Conservation (phyloP, 164 flowering plant species). For the Macadamia tetraphylla region DNA sequence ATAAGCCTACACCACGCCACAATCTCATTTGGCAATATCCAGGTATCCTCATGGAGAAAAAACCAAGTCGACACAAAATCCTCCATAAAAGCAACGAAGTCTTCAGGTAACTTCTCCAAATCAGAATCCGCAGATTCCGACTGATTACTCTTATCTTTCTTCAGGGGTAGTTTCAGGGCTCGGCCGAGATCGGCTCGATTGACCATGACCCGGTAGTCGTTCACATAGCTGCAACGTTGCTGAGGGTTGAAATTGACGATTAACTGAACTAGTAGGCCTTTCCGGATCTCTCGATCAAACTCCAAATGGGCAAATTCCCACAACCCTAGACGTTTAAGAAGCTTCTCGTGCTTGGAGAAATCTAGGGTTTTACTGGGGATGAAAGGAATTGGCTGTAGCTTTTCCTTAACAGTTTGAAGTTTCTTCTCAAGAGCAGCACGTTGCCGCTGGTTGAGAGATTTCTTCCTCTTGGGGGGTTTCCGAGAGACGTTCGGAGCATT, state of each 20-base stretch:
- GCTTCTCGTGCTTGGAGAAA: slow-evolving; percentile 46
- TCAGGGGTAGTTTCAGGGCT: slow-evolving; percentile 65
- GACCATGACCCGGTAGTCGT: slow-evolving; percentile 38
- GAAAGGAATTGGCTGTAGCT: slow-evolving; percentile 57
- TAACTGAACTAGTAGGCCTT: slow-evolving; percentile 50
- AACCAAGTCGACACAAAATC: slow-evolving; percentile 72
- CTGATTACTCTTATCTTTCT: slow-evolving; percentile 32
- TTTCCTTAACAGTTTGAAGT: slow-evolving; percentile 20
- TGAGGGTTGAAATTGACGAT: slow-evolving; percentile 36
- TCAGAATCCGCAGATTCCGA: slow-evolving; percentile 24
- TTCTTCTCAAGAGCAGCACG: slow-evolving; percentile 37
- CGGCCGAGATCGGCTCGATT: slow-evolving; percentile 65
- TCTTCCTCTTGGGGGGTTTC: slow-evolving; percentile 34
- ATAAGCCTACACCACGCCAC: slow-evolving; percentile 35
- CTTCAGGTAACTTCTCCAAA: slow-evolving; percentile 24
- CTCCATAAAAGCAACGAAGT: slow-evolving; percentile 37
- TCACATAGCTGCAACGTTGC: slow-evolving; percentile 39
- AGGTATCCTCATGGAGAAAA: slow-evolving; percentile 71
- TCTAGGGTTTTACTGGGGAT: slow-evolving; percentile 47
- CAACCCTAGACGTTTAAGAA: slow-evolving; percentile 52
- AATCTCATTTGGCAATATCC: slow-evolving; percentile 70
- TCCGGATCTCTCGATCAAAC: slow-evolving; percentile 45
- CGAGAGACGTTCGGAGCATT: slow-evolving; percentile 16
- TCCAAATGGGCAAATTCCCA: slow-evolving; percentile 81
- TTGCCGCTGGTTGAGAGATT: slow-evolving; percentile 10